These are phyloP conservation scores for Paxillus involutus DNA, from an alignment of 768 basidiomycete species.

Conservation along the genomic window DNA sequence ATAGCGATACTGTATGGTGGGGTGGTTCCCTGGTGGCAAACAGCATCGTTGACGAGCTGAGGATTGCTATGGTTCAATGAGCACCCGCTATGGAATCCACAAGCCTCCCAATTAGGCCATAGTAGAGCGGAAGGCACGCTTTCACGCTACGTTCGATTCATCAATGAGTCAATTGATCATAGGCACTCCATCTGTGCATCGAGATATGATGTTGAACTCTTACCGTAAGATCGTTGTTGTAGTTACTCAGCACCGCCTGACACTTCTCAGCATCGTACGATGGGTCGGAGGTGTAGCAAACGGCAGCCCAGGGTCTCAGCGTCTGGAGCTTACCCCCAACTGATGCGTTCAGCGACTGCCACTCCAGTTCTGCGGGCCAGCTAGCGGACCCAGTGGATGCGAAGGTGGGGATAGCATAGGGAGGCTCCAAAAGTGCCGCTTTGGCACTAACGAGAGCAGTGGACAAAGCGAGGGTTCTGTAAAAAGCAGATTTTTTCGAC, in stretches of 20 bases:
- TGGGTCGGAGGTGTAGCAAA: constrained; percentile 20
- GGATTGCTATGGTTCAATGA: constrained; percentile 18
- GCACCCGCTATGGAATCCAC: constrained; percentile 16
- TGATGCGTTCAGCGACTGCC: constrained; percentile 15
- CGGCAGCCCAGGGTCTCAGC: constrained; percentile 22
- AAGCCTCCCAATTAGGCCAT: constrained; percentile 25
- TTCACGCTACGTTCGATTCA: constrained; percentile 16
- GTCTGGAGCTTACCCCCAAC: constrained; percentile 17
- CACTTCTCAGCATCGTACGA: constrained; percentile 15
- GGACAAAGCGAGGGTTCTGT: too few relatives aligned
- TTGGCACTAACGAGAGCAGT: too few relatives aligned
- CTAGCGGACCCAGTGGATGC: constrained; percentile 1
- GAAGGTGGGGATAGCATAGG: constrained; percentile 7
- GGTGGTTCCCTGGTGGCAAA: constrained; percentile 20
- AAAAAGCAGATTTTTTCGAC: too few relatives aligned
- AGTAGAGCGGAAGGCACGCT: constrained; percentile 15
- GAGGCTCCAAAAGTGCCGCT: neutral
- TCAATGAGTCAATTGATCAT: neutral
- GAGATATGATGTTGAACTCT: neutral
- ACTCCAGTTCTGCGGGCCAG: constrained; percentile 10
- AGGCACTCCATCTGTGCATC: too few relatives aligned
- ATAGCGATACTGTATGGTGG: constrained; percentile 22
- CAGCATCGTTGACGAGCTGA: constrained; percentile 7
- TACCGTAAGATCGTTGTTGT: constrained; percentile 16
- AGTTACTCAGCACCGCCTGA: constrained; percentile 11